Evolutionary conservation across 2,329 filamentous ascomycete genomes (phyloP).

Genomic region (Rutstroemia sp.): DNA sequence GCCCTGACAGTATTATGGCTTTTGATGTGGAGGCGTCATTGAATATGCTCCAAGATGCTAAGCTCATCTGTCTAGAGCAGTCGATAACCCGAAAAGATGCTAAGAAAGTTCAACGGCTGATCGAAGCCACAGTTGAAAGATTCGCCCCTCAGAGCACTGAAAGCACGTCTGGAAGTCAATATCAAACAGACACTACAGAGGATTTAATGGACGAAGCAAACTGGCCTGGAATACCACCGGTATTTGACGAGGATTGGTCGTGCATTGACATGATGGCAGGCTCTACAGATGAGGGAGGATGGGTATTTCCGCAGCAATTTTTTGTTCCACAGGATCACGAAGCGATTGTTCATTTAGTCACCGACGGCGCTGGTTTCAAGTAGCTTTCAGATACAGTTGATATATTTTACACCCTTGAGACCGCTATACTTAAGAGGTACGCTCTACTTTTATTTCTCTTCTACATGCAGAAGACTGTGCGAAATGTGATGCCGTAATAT

Average conservation of each 20-base stretch:
- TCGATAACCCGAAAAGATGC: background rate
- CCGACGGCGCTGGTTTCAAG: background rate
- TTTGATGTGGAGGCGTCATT: background rate
- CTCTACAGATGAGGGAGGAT: background rate
- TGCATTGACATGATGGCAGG: background rate
- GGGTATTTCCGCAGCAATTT: background rate
- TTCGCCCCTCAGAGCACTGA: background rate
- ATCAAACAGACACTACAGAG: background rate
- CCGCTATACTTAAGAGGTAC: constrained; percentile 34
- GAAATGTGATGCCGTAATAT: constrained; percentile 42
- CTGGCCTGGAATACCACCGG: background rate
- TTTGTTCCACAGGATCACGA: background rate
- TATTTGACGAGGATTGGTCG: background rate
- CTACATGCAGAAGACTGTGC: constrained; percentile 6
- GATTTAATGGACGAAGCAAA: background rate
- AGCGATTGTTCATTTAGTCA: background rate
- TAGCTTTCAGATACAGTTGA: too few relatives aligned
- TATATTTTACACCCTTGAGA: too few relatives aligned
- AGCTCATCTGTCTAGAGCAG: background rate
- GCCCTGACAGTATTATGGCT: too few relatives aligned
- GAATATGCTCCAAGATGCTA: background rate
- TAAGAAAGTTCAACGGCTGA: background rate
- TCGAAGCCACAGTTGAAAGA: background rate
- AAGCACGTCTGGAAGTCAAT: background rate
- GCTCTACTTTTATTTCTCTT: constrained; percentile 3